Evolutionary conservation across 768 basidiomycete species (phyloP).

Genomic region (Glaciozyma antarctica): DNA sequence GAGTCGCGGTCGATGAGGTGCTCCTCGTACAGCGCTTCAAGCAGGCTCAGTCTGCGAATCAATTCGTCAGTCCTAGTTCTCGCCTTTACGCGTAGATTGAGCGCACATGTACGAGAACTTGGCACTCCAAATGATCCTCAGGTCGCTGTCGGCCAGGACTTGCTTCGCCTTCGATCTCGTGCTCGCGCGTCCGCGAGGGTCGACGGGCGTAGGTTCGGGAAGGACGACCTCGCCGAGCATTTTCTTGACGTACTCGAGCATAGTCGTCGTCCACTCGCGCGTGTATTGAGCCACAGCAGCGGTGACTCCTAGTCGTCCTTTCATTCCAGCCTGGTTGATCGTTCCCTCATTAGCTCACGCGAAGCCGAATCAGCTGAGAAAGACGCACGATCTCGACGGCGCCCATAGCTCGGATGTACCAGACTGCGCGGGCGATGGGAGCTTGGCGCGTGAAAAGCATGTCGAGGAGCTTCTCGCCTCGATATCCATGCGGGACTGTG

Average conservation of each 20-base stretch:
- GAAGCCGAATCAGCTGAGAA: not conserved
- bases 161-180: not conserved
- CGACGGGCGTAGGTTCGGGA: conserved; percentile 5
- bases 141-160: conserved; percentile 1
- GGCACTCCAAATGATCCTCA: conserved; percentile 17
- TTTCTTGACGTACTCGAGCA: conserved; percentile 31
- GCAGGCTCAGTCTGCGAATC: conserved; percentile 6
- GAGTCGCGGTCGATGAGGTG: conserved; percentile 14
- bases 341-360: not conserved
- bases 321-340: not conserved
- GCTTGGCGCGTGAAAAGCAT: conserved; percentile 31
- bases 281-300: conserved; percentile 16
- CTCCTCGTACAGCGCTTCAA: conserved; percentile 14
- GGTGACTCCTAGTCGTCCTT: not conserved
- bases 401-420: conserved; percentile 34
- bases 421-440: conserved; percentile 28
- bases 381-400: conserved; percentile 32
- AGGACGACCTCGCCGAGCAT: conserved; percentile 29
- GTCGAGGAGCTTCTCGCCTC: conserved; percentile 34
- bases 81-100: too few relatives aligned
- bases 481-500: conserved; percentile 35
- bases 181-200: too few relatives aligned
- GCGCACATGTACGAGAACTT: conserved; percentile 28
- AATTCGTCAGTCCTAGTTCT: not conserved
- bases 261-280: conserved; percentile 31